Base-by-base conservation (phyloP, 257 asterid genomes). In the Henckelia pumila region DNA sequence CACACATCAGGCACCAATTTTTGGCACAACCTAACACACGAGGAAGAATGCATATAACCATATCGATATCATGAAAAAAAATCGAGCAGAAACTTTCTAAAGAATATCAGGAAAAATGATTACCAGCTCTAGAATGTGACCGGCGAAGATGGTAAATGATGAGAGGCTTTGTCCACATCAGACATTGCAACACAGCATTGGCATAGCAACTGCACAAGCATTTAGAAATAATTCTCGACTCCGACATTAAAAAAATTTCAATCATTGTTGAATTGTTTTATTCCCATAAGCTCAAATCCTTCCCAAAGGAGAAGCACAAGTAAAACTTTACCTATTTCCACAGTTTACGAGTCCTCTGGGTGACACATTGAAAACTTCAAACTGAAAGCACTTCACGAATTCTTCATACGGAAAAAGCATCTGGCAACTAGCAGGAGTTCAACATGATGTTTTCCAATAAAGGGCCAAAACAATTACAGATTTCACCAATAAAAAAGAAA, bases 1-100 rank as follows among this genome's bases (percentile, higher is more conserved):
- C 97, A 80, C 96, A 91, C 86, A 87, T 64, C 59, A 91, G 95
- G 79, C 97, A 91, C 96, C 97, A 85, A 78, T 82, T 85, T 78
- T 80, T 91, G 13, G 64, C 69, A 70, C 93, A 82, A 52, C 95
- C 97, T 91, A 78, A 24, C 33, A 66, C 40, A 16, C 16, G 67
- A 26, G 55, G 40, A 16, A 17, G 44, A 61, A 67, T 35, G 69
- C 32, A 61, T 35, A 70, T 29, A 61, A 22, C 33, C 32, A 25
- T 63, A 20, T 32, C 56, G 61, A 30, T 32, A 25, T 57, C 14
- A 63, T 14, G 29, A 6, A 23, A 56, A 63, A 4, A 33, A 22
- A 56, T 21, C 20, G 1, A 50, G 50, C 20, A 23, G 62, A 52
- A 55, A 66, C 40, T 53, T 37, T 21, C 47, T 4, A 9, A 66